phyloP scores from a whole-genome alignment of 2,329 filamentous ascomycete species.

The Aspergillus nomiae region DNA sequence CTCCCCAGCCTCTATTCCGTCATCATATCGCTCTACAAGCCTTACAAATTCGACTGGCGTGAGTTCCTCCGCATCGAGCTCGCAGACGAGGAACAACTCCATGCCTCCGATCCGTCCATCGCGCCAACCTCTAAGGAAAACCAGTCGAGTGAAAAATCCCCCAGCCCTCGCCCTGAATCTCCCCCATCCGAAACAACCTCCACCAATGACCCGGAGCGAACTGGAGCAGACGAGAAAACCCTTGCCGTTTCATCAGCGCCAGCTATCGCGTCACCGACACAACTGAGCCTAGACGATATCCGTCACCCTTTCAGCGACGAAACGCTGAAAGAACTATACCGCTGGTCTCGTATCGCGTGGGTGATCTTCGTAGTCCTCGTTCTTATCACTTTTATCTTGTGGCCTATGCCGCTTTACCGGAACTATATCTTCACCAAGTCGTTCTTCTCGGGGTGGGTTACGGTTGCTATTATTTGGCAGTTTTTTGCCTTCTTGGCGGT shows the following conservation, averaged over 20 bases:
- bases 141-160: background rate
- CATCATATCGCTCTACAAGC: conserved; percentile 45
- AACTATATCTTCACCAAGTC: conserved; percentile 50
- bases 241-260: background rate
- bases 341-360: conserved; percentile 46
- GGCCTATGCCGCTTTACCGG: conserved; percentile 55
- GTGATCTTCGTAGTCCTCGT: conserved; percentile 46
- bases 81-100: conserved; percentile 39
- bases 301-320: conserved; percentile 46
- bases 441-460: conserved; percentile 51
- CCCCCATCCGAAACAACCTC: conserved; percentile 7
- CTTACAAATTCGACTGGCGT: conserved; percentile 46
- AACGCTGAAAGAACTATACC: conserved; percentile 36
- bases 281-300: conserved; percentile 41
- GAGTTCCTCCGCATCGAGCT: conserved; percentile 53
- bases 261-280: conserved; percentile 1
- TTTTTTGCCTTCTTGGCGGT: conserved; percentile 51
- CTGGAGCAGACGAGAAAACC: background rate
- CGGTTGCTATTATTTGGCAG: conserved; percentile 51
- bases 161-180: background rate
- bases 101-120: conserved; percentile 14
- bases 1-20: conserved; percentile 51
- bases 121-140: background rate
- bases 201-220: background rate
- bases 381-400: conserved; percentile 49